Base-by-base conservation (phyloP, 495 filamentous ascomycete genomes). In the Penicillium verhagenii region DNA sequence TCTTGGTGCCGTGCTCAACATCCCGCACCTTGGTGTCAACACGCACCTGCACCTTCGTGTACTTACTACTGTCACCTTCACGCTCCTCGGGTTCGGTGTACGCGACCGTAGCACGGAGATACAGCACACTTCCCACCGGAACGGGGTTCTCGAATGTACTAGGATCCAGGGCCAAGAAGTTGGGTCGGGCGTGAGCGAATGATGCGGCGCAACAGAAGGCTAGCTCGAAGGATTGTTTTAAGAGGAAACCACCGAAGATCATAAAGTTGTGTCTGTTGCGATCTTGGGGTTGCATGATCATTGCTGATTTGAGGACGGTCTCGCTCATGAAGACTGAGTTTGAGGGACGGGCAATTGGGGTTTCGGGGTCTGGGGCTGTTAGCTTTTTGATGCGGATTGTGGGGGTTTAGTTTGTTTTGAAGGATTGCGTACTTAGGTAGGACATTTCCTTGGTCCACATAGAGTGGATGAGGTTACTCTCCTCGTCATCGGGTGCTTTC, bases 181-280 rank as follows among this genome's bases (percentile, higher is more conserved):
- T 89, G 3, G 90, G 90, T 0, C 89, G 77, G 0, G 80, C 74
- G 65, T 91, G 89, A 0, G 89, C 81, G 58, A 89, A 89, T 4
- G 86, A 83, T 0, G 90, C 88, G n/a, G 86, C 88, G 65, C 88
- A 91, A 69, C 86, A 90, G 72, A 95, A 95, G n/a, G 90, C 89
- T 1, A 95, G 79, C 70, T 95, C 90, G 62, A 92, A 92, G 4
- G 87, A 87, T 56, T 87, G 82, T 65, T 91, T 91, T 0, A 95
- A 77, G 1, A 93, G 82, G 68, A 90, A 92, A 18, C 90, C 90
- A 20, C 90, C 90, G 63, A 93, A 95, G 47, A 95, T 91, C 89
- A 91, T 92, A 74, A 91, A 92, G 60, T 89, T 87, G 72, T 93
- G 89, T 3, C 89, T 77, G 69, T 93, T 93, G 29, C 90, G 85